Percentiles rank a stretch among this genome's conserved stretches.
Evolutionary conservation across 805 yeast genomes (phyloP).

Genomic region (Candida rishiriensis): DNA sequence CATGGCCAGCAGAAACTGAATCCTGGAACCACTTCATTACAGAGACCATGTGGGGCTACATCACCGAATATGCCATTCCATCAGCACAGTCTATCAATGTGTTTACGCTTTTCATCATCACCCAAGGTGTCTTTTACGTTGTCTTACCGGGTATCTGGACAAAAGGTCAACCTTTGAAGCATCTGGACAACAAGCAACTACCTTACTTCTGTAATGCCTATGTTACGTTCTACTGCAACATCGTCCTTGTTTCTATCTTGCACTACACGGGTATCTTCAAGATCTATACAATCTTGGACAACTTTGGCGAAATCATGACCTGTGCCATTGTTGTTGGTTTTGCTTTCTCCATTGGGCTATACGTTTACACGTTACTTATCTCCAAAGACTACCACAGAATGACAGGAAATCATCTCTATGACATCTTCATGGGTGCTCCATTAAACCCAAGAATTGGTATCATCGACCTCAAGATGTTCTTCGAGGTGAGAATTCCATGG

Average conservation of each 20-base stretch:
- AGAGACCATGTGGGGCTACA: slow-evolving; percentile 38
- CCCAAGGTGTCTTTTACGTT: slow-evolving; percentile 73
- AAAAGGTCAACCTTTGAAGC: slow-evolving; percentile 88
- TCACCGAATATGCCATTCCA: slow-evolving; percentile 55
- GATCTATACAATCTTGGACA: slow-evolving; percentile 68
- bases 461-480: slow-evolving; percentile 93
- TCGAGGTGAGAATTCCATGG: slow-evolving; percentile 98
- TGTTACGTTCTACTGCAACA: slow-evolving; percentile 71
- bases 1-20: slow-evolving; percentile 60
- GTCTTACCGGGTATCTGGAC: slow-evolving; percentile 92
- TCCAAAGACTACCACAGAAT: slow-evolving; percentile 79
- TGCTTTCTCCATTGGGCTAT: slow-evolving; percentile 60
- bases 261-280: slow-evolving; percentile 76
- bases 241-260: slow-evolving; percentile 50
- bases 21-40: slow-evolving; percentile 45
- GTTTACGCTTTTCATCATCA: slow-evolving; percentile 62
- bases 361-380: slow-evolving; percentile 58
- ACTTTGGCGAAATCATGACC: slow-evolving; percentile 90
- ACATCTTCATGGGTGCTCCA: slow-evolving; percentile 96
- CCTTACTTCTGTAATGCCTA: slow-evolving; percentile 94
- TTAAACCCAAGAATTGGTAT: slow-evolving; percentile 93
- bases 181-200: slow-evolving; percentile 72
- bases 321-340: slow-evolving; percentile 82
- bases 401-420: slow-evolving; percentile 89
- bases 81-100: slow-evolving; percentile 57